A percentile compares a stretch with the other conserved stretches of the same genome.
Evolutionary conservation across 345 rosid genomes (phyloP).

Genomic region (Bruguiera parviflora): DNA sequence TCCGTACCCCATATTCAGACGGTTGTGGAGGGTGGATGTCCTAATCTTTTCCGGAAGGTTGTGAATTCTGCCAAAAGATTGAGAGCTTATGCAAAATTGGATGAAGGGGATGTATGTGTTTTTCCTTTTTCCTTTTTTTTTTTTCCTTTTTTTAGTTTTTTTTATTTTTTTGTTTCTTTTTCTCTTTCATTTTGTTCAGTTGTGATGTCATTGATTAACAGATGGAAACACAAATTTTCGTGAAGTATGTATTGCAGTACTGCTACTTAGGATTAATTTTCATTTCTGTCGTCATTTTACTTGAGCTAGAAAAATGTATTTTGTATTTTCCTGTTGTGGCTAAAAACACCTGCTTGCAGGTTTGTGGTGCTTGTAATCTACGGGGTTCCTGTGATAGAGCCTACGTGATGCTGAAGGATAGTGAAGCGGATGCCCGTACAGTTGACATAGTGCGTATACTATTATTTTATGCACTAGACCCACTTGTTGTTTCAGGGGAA

Average conservation of each 20-base stretch:
- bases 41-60: constrained; percentile 66
- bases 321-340: background rate
- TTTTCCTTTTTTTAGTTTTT: background rate
- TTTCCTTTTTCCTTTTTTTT: background rate
- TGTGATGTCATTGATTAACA: background rate
- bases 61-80: constrained; percentile 88
- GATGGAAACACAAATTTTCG: background rate
- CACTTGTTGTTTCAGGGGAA: constrained; percentile 51
- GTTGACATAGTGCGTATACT: constrained; percentile 77
- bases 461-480: constrained; percentile 66
- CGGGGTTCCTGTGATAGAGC: constrained; percentile 93
- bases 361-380: constrained; percentile 73
- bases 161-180: background rate
- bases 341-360: constrained; percentile 39
- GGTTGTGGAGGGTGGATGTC: constrained; percentile 77
- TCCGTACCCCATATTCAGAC: constrained; percentile 51
- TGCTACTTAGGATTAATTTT: background rate
- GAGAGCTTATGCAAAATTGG: constrained; percentile 55
- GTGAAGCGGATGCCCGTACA: constrained; percentile 73
- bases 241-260: background rate
- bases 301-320: background rate
- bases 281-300: background rate
- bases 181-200: background rate
- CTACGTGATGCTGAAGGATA: constrained; percentile 58
- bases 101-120: constrained; percentile 80